Base-by-base conservation (phyloP, 441 rosid genomes). In the Euphorbia celastroides region DNA sequence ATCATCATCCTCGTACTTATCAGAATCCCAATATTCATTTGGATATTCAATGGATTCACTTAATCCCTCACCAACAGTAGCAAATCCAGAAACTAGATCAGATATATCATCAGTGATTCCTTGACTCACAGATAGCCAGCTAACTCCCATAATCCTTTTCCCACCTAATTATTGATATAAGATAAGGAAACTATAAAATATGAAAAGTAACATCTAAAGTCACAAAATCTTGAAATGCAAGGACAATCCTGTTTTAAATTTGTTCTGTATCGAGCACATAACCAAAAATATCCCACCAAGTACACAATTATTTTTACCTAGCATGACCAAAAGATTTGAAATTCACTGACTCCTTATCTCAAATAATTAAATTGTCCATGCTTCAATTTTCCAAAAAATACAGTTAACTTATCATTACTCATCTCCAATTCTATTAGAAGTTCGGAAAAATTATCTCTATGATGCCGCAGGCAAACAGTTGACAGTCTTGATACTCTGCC, bases 21-120 rank as follows among this genome's bases (percentile, higher is more conserved):
- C 99, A 56, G 99, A 94, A 75, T 94, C 99, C 99, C 99, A 94
- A 78, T 92, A 92, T 55, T 94, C 97, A 68, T 94, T 88, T 27
- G 86, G 88, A 70, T 86, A 89, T 69, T 94, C 99, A 70, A 89
- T 78, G 38, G 93, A 84, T 85, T 88, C 99, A 80, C 96, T 87
- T 68, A 88, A 79, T 72, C 97, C 99, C 83, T 92, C 97, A 71
- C 98, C 99, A 34, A 89, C 77, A 57, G 99, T 89, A 74, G 98
- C 97, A 86, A 94, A 92, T 71, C 99, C 98, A 58, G 97, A 94
- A 74, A 94, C 93, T 71, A 92, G 81, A 84, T 94, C 98, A 70
- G 94, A 92, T 67, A 94, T 77, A 78, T 94, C 99, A 78, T 88
- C 99, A 30, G 92, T 72, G 69, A 94, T 94, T 71, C 99, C 99